These are phyloP conservation scores for Fusarium palustre DNA, from an alignment of 2,329 filamentous ascomycete species.

Conservation along the genomic window DNA sequence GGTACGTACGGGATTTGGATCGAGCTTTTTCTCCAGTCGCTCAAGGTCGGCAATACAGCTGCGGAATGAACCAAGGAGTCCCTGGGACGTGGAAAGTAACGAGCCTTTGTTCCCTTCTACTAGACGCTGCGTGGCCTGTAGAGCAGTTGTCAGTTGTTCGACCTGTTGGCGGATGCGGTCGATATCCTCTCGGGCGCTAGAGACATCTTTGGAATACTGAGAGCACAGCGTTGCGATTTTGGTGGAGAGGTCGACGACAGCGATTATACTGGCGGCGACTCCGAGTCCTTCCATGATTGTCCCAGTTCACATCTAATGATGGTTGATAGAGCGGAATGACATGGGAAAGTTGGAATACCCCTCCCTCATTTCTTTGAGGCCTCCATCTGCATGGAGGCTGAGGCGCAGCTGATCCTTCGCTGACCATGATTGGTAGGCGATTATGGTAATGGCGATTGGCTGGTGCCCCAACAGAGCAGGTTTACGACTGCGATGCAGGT, in stretches of 20 bases:
- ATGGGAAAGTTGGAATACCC: background rate
- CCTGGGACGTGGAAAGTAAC: background rate
- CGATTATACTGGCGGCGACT: constrained; percentile 4
- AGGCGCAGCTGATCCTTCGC: background rate
- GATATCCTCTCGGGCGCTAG: constrained; percentile 11
- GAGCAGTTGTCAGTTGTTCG: background rate
- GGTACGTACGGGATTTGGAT: background rate
- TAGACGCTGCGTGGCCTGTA: background rate
- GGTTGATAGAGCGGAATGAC: background rate
- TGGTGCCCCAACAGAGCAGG: too few relatives aligned
- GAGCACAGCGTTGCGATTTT: background rate
- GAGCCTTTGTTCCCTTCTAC: background rate
- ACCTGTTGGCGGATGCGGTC: background rate
- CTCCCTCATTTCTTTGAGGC: background rate
- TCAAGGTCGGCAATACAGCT: background rate
- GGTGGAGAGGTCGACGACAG: background rate
- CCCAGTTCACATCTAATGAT: background rate
- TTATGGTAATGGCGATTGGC: too few relatives aligned
- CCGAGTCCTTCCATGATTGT: constrained; percentile 8
- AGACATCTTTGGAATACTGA: constrained; percentile 11
- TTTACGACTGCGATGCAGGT: too few relatives aligned
- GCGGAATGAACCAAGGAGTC: background rate
- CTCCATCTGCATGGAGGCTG: too few relatives aligned
- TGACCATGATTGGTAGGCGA: background rate
- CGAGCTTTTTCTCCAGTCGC: background rate